Evolutionary conservation across 2,329 filamentous ascomycete species (phyloP), one percentile per base, ranked within the genome.

Genomic region (Huntiella decipiens): DNA sequence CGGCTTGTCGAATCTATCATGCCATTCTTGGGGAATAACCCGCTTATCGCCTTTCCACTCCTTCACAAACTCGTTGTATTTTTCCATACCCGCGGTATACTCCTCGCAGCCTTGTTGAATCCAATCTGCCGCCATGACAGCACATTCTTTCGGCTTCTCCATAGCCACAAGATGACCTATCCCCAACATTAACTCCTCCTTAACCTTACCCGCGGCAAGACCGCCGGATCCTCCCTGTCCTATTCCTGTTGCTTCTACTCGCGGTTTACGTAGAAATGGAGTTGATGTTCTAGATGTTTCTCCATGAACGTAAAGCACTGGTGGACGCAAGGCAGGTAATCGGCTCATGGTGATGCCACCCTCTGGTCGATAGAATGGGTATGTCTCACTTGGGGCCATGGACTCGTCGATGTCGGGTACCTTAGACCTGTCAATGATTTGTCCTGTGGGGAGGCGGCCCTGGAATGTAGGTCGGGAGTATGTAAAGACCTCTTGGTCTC

Each of bases 141-240:
- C 87, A 51, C 78, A 81, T 54, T 73, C 66, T 2, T 55, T 63
- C 0, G 82, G 81, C 35, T 73, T 71, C 60, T 94, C 86, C 73
- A 94, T 82, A 0, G 87, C 80, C 22, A 95, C 73, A 37, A 95
- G 60, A 60, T 96, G 88, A 0, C 87, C 85, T 4, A 70, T 66
- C 0, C 70, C 70, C 22, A 79, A 62, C 5, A 91, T 61, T 12
- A 74, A 65, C 4, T 82, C 69, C 52, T 77, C 68, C 47, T 66
- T 68, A 2, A 94, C 86, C 39, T 75, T 66, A 0, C 81, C 83
- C 10, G 70, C 70, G n/a, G 61, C 60, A 3, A 58, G 65, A 41
- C 80, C 72, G 13, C 84, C 73, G 53, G 75, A 80, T 1, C 83
- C 82, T 5, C 81, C 78, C 0, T 71, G 61, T 0, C 75, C 81